A percentile compares a stretch with the other conserved stretches of the same genome.
phyloP scores from a whole-genome alignment of 257 asterid species.

The Linderniella brevidens region DNA sequence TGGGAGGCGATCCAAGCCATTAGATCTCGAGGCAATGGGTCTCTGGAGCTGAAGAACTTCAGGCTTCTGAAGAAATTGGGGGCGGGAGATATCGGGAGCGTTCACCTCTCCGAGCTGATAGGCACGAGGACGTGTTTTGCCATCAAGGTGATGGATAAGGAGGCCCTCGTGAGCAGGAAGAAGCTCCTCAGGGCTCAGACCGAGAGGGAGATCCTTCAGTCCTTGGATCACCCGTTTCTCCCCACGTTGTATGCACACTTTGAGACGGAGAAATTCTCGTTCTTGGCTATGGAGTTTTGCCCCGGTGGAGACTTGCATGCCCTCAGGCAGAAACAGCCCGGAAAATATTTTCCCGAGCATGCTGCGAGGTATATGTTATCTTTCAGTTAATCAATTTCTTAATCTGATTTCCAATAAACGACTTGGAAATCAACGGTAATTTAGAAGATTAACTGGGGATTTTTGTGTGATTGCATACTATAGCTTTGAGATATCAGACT shows the following conservation, averaged over 20 bases:
- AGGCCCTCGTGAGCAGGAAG: conserved; percentile 18
- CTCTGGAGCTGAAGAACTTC: conserved; percentile 19
- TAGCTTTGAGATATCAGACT: no score
- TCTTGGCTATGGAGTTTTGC: conserved; percentile 28
- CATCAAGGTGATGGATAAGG: conserved; percentile 31
- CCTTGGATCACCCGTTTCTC: conserved; percentile 29
- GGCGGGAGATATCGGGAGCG: conserved; percentile 28
- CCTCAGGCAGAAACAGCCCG: conserved; percentile 27
- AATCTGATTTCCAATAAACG: no score
- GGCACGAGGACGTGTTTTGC: conserved; percentile 27
- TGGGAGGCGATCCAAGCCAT: conserved; percentile 31
- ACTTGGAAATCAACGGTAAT: no score
- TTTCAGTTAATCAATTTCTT: not conserved
- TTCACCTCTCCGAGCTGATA: conserved; percentile 22
- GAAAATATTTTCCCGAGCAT: conserved; percentile 23
- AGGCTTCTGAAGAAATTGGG: conserved; percentile 24
- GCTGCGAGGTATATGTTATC: conserved; percentile 21
- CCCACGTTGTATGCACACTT: conserved; percentile 26
- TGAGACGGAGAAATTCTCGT: conserved; percentile 22
- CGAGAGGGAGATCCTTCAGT: conserved; percentile 25
- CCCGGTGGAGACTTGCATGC: conserved; percentile 34
- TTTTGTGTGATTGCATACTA: no score
- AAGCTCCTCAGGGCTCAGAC: conserved; percentile 30
- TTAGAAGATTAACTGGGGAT: no score
- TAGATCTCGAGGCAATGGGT: conserved; percentile 14